Conservation (phyloP, 164 flowering plant species). For the Umbellularia californica region DNA sequence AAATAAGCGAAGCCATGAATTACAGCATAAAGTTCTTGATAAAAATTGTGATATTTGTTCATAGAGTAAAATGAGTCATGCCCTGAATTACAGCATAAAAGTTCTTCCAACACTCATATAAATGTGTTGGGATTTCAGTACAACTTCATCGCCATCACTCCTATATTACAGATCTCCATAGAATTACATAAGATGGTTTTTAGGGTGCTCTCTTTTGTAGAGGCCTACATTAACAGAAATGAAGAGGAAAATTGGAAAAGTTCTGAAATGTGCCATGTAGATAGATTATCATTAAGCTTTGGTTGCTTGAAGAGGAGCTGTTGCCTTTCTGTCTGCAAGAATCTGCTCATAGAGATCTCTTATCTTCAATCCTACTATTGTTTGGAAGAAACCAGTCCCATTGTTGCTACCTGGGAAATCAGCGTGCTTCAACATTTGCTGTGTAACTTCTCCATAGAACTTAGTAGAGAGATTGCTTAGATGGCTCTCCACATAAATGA, state of each 20-base stretch:
- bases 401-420: slow-evolving; percentile 98
- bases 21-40: no score
- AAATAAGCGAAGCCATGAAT: no score
- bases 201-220: slow-evolving; percentile 14
- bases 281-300: slow-evolving; percentile 36
- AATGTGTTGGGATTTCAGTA: background rate
- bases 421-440: slow-evolving; percentile 84
- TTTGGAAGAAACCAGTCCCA: slow-evolving; percentile 91
- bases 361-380: slow-evolving; percentile 81
- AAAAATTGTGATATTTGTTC: no score
- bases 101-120: background rate
- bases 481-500: slow-evolving; percentile 90
- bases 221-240: slow-evolving; percentile 7
- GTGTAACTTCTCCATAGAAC: slow-evolving; percentile 92
- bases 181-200: slow-evolving; percentile 20
- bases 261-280: slow-evolving; percentile 1
- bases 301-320: slow-evolving; percentile 49
- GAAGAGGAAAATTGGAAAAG: slow-evolving; percentile 3
- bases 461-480: slow-evolving; percentile 86
- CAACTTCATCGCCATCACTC: slow-evolving; percentile 1
- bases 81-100: no score
- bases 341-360: slow-evolving; percentile 87
- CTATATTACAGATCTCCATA: slow-evolving; percentile 25
- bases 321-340: slow-evolving; percentile 36
- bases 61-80: no score